Percentiles rank a stretch among this genome's conserved stretches.
phyloP scores from a whole-genome alignment of 2,329 filamentous ascomycete species.

The Pyrenochaeta sp. region DNA sequence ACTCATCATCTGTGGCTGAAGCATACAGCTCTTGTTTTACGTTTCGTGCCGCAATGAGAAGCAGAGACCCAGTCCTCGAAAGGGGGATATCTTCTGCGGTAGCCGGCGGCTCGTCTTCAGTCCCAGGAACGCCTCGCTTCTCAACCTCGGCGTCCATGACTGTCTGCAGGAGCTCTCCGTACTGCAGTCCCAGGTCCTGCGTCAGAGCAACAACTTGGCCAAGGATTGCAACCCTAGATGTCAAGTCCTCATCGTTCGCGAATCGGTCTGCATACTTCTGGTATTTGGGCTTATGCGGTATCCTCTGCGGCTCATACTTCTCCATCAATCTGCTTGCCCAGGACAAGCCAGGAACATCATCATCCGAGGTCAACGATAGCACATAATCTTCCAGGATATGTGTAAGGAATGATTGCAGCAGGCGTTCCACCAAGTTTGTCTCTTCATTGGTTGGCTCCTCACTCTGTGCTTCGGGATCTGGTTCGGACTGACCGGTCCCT shows the following conservation, averaged over 20 bases:
- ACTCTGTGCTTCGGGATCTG: slow-evolving; percentile 65
- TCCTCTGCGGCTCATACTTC: slow-evolving; percentile 69
- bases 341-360: slow-evolving; percentile 59
- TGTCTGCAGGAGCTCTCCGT: slow-evolving; percentile 58
- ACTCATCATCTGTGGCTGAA: slow-evolving; percentile 45
- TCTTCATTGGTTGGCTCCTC: slow-evolving; percentile 62
- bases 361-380: slow-evolving; percentile 56
- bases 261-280: slow-evolving; percentile 71
- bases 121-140: slow-evolving; percentile 53
- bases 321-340: slow-evolving; percentile 70
- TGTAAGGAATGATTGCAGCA: slow-evolving; percentile 80
- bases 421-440: slow-evolving; percentile 66
- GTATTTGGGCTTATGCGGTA: slow-evolving; percentile 64
- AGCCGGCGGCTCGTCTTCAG: slow-evolving; percentile 64
- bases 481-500: slow-evolving; percentile 49
- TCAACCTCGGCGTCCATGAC: slow-evolving; percentile 51
- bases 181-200: slow-evolving; percentile 62
- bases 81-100: slow-evolving; percentile 63
- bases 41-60: slow-evolving; percentile 63
- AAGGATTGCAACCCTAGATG: slow-evolving; percentile 71
- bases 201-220: slow-evolving; percentile 76
- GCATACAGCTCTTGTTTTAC: slow-evolving; percentile 60
- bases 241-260: slow-evolving; percentile 68
- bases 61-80: slow-evolving; percentile 63
- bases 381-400: slow-evolving; percentile 79